Evolutionary conservation across 805 yeast genomes (phyloP), one percentile per base, ranked within the genome.

Genomic region (Myxozyma sirexii): DNA sequence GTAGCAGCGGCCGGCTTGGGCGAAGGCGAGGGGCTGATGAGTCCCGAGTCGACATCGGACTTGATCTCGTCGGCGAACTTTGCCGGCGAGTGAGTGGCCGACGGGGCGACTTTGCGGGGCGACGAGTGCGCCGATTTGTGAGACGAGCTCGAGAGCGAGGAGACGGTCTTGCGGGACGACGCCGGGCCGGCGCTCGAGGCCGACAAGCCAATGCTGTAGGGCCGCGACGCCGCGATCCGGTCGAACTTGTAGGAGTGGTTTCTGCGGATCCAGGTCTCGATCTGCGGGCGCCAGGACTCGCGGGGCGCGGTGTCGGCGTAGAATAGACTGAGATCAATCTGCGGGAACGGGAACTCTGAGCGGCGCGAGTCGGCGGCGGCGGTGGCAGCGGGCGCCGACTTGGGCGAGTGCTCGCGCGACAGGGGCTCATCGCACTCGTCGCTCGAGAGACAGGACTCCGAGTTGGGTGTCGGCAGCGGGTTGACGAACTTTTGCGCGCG

Each of bases 221-320:
- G 65, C 54, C 52, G 55, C 21, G 46, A 37, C 6, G 51, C 24
- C 4, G 51, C n/a, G 13, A 47, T 26, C 4, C 52, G 49, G 26
- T 60, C 66, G 27, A 71, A 60, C 60, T 67, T 68, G 56, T 62
- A 56, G 12, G 75, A 73, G 48, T 68, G 71, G 58, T 68, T 67
- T 46, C 70, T 67, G 47, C 71, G 68, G 64, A 73, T 67, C 76
- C 76, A 73, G n/a, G 70, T 59, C 59, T 72, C 74, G 53, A 74
- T 46, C 64, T 73, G 76, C 1, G 75, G 74, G 37, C 75, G 58
- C 76, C 77, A 74, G 12, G 70, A 67, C 21, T 69, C 63, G 21
- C 75, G 62, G 2, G 76, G 76, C 3, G 76, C 76, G 15, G 77
- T 74, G 62, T 74, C 77, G 26, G 77, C 73, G 55, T 71, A 74